A percentile compares a stretch with the other conserved stretches of the same genome.
These are phyloP conservation scores for Cercospora sp. DNA, from an alignment of 2,329 filamentous ascomycete species.

Conservation along the genomic window DNA sequence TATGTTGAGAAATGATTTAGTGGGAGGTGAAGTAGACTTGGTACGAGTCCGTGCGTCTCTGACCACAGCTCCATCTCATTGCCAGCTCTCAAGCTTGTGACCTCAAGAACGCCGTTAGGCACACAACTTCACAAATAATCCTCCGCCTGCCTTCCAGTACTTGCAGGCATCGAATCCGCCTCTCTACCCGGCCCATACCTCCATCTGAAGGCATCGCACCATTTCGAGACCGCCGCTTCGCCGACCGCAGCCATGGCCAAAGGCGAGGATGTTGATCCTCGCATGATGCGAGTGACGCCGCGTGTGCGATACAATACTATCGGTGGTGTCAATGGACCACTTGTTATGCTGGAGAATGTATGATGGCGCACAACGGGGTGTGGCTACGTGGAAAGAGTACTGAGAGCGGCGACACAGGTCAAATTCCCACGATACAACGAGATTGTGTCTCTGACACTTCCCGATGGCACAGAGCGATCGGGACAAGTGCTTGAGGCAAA, in stretches of 20 bases:
- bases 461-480: constrained; percentile 89
- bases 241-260: constrained; percentile 35
- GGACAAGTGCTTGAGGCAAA: constrained; percentile 96
- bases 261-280: constrained; percentile 44
- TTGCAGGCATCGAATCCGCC: neutral
- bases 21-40: constrained; percentile 4
- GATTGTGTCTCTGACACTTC: constrained; percentile 92
- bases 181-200: neutral
- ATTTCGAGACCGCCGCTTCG: constrained; percentile 1
- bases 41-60: constrained; percentile 6
- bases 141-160: neutral
- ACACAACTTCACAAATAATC: neutral
- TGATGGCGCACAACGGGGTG: constrained; percentile 37
- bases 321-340: constrained; percentile 93
- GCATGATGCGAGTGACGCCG: constrained; percentile 62
- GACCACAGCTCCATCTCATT: constrained; percentile 8
- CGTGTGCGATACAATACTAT: constrained; percentile 96
- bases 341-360: constrained; percentile 97
- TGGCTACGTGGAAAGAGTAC: constrained; percentile 1
- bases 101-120: neutral
- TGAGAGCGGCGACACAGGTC: constrained; percentile 59
- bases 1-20: neutral
- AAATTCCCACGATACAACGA: constrained; percentile 98
- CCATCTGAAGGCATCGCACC: neutral
- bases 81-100: constrained; percentile 3